Evolutionary conservation across 1,284 basidiomycete genomes (phyloP).

Genomic region (Sphagnurus paluster): DNA sequence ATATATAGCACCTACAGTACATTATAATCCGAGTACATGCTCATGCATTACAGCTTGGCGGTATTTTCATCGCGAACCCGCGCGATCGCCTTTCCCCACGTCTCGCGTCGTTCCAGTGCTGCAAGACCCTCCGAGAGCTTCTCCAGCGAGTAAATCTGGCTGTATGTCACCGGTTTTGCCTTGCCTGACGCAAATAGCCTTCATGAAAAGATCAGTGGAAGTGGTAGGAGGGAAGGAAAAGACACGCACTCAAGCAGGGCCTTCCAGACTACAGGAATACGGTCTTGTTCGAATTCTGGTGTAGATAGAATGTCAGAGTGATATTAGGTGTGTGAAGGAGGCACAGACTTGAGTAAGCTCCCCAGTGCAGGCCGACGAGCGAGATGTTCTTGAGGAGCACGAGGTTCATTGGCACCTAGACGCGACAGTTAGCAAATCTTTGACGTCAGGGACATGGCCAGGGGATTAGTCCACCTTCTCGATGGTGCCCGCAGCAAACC

Average conservation of each 20-base stretch:
- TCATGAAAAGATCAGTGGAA: not conserved
- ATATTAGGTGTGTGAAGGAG: not conserved
- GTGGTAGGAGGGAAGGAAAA: not conserved
- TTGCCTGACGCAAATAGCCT: slow-evolving; percentile 71
- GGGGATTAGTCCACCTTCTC: slow-evolving; percentile 79
- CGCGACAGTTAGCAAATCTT: slow-evolving; percentile 1
- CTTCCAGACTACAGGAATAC: slow-evolving; percentile 71
- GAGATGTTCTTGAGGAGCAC: slow-evolving; percentile 87
- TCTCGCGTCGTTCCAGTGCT: slow-evolving; percentile 77
- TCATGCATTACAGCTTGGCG: slow-evolving; percentile 17
- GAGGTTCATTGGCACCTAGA: slow-evolving; percentile 82
- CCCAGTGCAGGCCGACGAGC: slow-evolving; percentile 84
- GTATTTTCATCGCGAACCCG: slow-evolving; percentile 48
- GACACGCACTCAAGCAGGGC: slow-evolving; percentile 64
- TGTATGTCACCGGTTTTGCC: slow-evolving; percentile 74
- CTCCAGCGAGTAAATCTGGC: slow-evolving; percentile 66
- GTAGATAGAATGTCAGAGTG: slow-evolving; percentile 2
- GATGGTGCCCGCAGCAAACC: slow-evolving; percentile 86
- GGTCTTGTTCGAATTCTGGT: slow-evolving; percentile 67
- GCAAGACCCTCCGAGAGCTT: slow-evolving; percentile 64
- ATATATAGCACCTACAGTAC: too few relatives aligned
- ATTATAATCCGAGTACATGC: too few relatives aligned
- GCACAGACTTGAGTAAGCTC: slow-evolving; percentile 68
- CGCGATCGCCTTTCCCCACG: slow-evolving; percentile 91
- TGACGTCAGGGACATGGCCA: not conserved